A percentile compares a stretch with the other conserved stretches of the same genome.
Conservation (phyloP, 164 flowering plant species). For the Amborella trichopoda region DNA sequence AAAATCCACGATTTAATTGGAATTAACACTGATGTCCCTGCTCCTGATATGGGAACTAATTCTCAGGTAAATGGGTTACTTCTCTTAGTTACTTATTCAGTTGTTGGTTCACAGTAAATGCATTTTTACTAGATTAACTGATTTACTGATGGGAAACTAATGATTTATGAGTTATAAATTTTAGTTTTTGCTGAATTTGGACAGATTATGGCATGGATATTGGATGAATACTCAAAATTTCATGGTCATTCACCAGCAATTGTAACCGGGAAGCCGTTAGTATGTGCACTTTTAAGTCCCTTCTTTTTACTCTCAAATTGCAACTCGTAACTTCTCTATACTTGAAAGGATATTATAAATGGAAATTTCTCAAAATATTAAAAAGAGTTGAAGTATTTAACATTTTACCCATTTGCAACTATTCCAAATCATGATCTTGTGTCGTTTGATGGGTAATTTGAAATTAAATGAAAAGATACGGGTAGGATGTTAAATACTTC, state of each 20-base stretch:
- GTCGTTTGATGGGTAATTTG: too few relatives aligned
- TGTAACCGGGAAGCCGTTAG: constrained; percentile 78
- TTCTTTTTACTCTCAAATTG: neutral
- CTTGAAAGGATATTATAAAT: too few relatives aligned
- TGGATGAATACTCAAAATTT: constrained; percentile 81
- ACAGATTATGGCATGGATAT: constrained; percentile 88
- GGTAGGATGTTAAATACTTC: too few relatives aligned
- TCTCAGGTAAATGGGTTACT: constrained; percentile 58
- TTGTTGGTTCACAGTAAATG: neutral
- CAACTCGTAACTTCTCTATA: too few relatives aligned
- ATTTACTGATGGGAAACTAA: neutral
- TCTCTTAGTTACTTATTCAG: neutral
- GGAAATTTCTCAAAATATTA: neutral
- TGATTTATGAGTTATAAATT: neutral
- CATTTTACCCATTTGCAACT: too few relatives aligned
- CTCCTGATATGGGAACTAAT: constrained; percentile 86
- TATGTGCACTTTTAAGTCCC: constrained; percentile 18
- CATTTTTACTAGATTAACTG: neutral
- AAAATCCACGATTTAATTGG: constrained; percentile 84
- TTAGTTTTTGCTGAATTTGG: constrained; percentile 3
- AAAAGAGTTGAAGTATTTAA: neutral
- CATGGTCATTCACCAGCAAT: constrained; percentile 82
- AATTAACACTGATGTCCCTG: constrained; percentile 66
- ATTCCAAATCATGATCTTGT: too few relatives aligned
- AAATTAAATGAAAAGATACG: too few relatives aligned